Conservation (phyloP, 495 filamentous ascomycete genomes). For the Friedmanniomyces simplex region DNA sequence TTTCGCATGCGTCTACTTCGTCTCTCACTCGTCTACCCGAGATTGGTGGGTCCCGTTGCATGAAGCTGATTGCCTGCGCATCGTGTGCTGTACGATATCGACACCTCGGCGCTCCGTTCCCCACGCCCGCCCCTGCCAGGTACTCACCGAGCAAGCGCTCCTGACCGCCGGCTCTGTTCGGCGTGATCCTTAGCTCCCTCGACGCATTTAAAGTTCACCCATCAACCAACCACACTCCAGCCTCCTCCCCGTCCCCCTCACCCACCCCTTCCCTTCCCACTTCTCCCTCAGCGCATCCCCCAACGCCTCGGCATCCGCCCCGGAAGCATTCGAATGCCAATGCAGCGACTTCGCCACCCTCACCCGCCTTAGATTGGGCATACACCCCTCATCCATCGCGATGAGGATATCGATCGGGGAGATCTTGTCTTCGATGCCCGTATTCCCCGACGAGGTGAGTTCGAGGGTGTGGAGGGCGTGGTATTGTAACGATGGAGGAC, state of each 20-base stretch:
- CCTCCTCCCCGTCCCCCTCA: conserved; percentile 9
- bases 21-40: too few species aligned
- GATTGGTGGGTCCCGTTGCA: too few species aligned
- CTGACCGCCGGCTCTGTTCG: too few species aligned
- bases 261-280: not conserved
- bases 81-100: too few species aligned
- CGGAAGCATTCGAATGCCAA: conserved; percentile 18
- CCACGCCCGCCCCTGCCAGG: too few species aligned
- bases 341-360: conserved; percentile 16
- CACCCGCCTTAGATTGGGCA: conserved; percentile 21
- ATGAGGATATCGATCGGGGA: conserved; percentile 16
- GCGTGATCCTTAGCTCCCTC: too few species aligned
- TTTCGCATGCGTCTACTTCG: too few species aligned
- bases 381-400: conserved; percentile 9
- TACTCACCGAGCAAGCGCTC: too few species aligned
- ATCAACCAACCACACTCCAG: conserved; percentile 14
- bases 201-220: too few species aligned
- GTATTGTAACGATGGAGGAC: not conserved
- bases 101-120: too few species aligned
- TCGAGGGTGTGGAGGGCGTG: conserved; percentile 11
- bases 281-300: conserved; percentile 14
- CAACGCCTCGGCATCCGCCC: conserved; percentile 16
- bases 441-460: conserved; percentile 13
- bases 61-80: too few species aligned
- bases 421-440: conserved; percentile 18